phyloP scores from a whole-genome alignment of 2,329 filamentous ascomycete genomes.

The Colletotrichum phormii region DNA sequence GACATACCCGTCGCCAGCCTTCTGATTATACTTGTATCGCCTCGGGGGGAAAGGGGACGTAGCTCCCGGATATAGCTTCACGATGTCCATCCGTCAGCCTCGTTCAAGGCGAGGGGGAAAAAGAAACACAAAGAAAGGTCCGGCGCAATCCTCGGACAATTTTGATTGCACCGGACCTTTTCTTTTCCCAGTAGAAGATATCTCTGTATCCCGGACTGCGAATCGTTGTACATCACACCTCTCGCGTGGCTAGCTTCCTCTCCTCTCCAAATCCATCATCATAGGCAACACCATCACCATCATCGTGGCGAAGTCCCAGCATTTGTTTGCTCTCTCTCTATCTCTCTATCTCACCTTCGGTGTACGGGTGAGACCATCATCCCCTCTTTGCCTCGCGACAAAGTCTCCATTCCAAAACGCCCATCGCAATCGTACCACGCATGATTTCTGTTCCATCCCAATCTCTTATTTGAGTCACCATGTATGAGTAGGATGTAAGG shows the following conservation, averaged over 20 bases:
- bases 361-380: conserved; percentile 5
- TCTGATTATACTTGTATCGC: background rate
- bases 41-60: background rate
- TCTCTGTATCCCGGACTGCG: no score
- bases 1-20: background rate
- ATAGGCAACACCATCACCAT: background rate
- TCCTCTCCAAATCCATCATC: background rate
- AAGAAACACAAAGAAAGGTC: no score
- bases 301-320: background rate
- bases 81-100: background rate
- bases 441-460: background rate
- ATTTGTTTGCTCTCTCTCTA: no score
- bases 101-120: background rate
- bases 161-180: no score
- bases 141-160: background rate
- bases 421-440: background rate
- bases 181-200: no score
- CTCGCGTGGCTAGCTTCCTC: background rate
- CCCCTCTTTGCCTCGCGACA: background rate
- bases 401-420: background rate
- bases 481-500: background rate
- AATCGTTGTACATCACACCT: background rate
- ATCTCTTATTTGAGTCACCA: background rate
- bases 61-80: background rate
- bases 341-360: background rate